Conservation (phyloP, 495 filamentous ascomycete species). For the Aspergillus sparsus region DNA sequence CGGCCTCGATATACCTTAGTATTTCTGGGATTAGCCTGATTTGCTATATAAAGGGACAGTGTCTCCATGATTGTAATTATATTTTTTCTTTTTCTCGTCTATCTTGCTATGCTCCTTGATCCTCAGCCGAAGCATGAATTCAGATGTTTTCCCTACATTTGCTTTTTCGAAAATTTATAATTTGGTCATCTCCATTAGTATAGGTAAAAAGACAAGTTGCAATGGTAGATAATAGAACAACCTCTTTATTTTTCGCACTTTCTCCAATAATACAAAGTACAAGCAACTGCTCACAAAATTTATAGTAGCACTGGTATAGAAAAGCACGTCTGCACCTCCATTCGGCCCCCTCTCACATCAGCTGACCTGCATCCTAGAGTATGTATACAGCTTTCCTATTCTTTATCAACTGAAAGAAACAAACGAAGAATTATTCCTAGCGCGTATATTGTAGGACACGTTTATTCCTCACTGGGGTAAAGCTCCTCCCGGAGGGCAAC, state of each 20-base stretch:
- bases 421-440: conserved; percentile 17
- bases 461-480: conserved; percentile 75
- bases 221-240: conserved; percentile 15
- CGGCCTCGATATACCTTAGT: conserved; percentile 1
- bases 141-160: no score
- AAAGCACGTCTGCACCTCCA: conserved; percentile 28
- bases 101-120: neutral
- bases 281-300: conserved; percentile 30
- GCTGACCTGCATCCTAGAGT: conserved; percentile 46
- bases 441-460: neutral
- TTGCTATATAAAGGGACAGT: conserved; percentile 20
- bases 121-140: no score
- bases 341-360: conserved; percentile 23
- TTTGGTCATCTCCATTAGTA: no score
- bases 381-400: conserved; percentile 54
- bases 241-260: conserved; percentile 24
- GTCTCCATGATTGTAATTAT: conserved; percentile 6
- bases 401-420: conserved; percentile 35
- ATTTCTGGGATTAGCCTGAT: conserved; percentile 19
- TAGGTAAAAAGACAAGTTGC: neutral
- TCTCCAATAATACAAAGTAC: conserved; percentile 31
- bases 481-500: conserved; percentile 90
- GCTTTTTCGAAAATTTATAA: no score
- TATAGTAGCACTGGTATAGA: conserved; percentile 35
- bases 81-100: neutral